Conservation (phyloP, 2,329 filamentous ascomycete species). For the Phyllosticta citriasiana region DNA sequence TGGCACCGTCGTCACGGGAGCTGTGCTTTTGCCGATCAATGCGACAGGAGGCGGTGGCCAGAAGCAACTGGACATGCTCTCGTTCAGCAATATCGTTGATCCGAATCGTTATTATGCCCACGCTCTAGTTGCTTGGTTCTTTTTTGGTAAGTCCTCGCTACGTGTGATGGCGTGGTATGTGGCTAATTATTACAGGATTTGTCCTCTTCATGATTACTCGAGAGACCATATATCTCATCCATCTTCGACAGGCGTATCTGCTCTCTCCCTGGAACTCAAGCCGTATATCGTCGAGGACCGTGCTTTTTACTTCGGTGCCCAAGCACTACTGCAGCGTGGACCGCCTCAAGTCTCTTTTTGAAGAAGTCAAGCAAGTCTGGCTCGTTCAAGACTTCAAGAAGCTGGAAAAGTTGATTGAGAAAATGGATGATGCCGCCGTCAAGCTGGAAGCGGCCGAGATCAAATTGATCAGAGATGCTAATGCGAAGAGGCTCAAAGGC, state of each 20-base stretch:
- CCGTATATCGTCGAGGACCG: constrained; percentile 37
- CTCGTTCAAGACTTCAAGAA: constrained; percentile 37
- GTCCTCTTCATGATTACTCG: constrained; percentile 36
- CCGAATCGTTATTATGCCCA: constrained; percentile 36
- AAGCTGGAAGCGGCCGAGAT: constrained; percentile 37
- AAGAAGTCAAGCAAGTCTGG: constrained; percentile 35
- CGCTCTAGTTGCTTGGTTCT: constrained; percentile 23
- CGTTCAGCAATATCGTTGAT: constrained; percentile 26
- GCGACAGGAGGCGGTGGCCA: constrained; percentile 29
- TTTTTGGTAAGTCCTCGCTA: constrained; percentile 8
- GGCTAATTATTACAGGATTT: constrained; percentile 16
- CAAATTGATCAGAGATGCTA: constrained; percentile 41
- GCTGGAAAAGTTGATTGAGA: constrained; percentile 33
- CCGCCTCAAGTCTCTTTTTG: constrained; percentile 29
- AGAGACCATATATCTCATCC: constrained; percentile 39
- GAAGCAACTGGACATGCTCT: constrained; percentile 28
- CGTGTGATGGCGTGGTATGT: neutral
- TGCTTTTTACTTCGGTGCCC: constrained; percentile 39
- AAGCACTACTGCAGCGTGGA: constrained; percentile 29
- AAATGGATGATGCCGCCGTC: constrained; percentile 33
- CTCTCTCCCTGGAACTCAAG: constrained; percentile 34
- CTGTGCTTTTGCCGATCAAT: constrained; percentile 39
- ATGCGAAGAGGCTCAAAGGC: constrained; percentile 58
- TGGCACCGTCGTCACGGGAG: constrained; percentile 35
- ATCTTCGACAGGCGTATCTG: constrained; percentile 39